Evolutionary conservation across 2,329 filamentous ascomycete species (phyloP), one percentile per base, ranked within the genome.

Genomic region (Phyllosticta paracitricarpa): DNA sequence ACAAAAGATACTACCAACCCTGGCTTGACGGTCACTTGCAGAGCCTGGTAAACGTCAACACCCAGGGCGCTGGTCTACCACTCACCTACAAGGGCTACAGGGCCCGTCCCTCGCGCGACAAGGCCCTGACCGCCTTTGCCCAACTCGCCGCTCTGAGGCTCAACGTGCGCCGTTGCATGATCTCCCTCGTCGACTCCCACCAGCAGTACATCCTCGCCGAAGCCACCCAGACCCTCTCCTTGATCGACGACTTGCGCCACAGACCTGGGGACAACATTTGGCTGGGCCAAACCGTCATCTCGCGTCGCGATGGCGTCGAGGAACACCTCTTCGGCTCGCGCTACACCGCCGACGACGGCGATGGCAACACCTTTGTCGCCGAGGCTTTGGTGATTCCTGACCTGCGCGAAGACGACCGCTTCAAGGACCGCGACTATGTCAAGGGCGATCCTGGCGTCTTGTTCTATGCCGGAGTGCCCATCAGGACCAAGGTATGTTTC

Each of bases 391-490:
- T 74, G 2, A 67, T 74, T 24, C 68, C 69, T 61, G 72, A 75
- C 57, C 59, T 75, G 19, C 61, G 64, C 17, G 25, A 61, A n/a
- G 72, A 73, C 57, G 67, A 72, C 22, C 77, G 75, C 64, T 75
- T 78, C 64, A 70, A 73, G 51, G 17, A 68, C 57, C 70, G 68
- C 58, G 66, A 70, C 2, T 73, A 68, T 7, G 71, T 75, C n/a
- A 33, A 35, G 30, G 30, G 22, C 7, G 24, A 57, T 5, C 59
- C 63, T 10, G 69, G 68, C 17, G 57, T 62, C 7, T 68, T 70
- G 2, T 84, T 84, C 66, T 83, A 84, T 62, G 82, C 81, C 5
- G 81, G 81, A 19, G 84, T 86, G 0, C 85, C 85, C 0, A 82
- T 89, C 59, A 78, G 80, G 26, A 84, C 82, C 2, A 40, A 40